phyloP scores from a whole-genome alignment of 2,329 filamentous ascomycete genomes.

The Calonectria leucothoes region DNA sequence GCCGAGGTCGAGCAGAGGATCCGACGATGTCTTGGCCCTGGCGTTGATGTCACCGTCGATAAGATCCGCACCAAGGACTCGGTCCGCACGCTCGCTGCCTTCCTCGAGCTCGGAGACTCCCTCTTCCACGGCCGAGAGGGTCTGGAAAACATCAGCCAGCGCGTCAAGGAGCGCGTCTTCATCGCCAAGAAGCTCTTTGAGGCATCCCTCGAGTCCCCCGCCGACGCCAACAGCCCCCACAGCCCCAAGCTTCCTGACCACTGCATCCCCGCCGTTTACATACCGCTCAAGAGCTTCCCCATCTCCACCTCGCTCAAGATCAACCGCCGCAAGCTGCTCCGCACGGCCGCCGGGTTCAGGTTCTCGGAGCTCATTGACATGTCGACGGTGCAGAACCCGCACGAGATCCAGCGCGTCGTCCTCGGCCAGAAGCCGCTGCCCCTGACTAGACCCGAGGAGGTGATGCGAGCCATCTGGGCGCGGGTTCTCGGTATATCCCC shows the following conservation, averaged over 20 bases:
- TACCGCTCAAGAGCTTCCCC: slow-evolving; percentile 61
- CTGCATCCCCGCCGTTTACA: slow-evolving; percentile 60
- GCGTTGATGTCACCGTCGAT: slow-evolving; percentile 62
- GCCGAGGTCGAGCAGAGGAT: slow-evolving; percentile 60
- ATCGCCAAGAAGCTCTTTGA: slow-evolving; percentile 58
- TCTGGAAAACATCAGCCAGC: slow-evolving; percentile 50
- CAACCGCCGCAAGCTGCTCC: slow-evolving; percentile 60
- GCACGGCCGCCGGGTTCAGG: slow-evolving; percentile 55
- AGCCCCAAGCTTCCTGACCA: slow-evolving; percentile 47
- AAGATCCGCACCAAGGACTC: slow-evolving; percentile 58
- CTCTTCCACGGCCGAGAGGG: slow-evolving; percentile 52
- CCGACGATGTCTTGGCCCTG: slow-evolving; percentile 58
- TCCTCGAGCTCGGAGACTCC: slow-evolving; percentile 59
- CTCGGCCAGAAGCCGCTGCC: slow-evolving; percentile 57
- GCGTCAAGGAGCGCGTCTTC: slow-evolving; percentile 57
- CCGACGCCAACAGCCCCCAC: too few species aligned
- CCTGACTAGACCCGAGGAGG: slow-evolving; percentile 58
- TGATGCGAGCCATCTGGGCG: slow-evolving; percentile 62
- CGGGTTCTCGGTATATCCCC: slow-evolving; percentile 53
- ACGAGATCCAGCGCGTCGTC: slow-evolving; percentile 48
- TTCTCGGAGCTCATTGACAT: slow-evolving; percentile 57
- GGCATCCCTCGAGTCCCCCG: slow-evolving; percentile 50
- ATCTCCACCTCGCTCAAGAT: slow-evolving; percentile 63
- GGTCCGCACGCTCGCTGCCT: slow-evolving; percentile 57
- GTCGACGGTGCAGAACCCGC: slow-evolving; percentile 50